A percentile compares a stretch with the other conserved stretches of the same genome.
phyloP scores from a whole-genome alignment of 305 asterid species.

The Solanum hybrid region DNA sequence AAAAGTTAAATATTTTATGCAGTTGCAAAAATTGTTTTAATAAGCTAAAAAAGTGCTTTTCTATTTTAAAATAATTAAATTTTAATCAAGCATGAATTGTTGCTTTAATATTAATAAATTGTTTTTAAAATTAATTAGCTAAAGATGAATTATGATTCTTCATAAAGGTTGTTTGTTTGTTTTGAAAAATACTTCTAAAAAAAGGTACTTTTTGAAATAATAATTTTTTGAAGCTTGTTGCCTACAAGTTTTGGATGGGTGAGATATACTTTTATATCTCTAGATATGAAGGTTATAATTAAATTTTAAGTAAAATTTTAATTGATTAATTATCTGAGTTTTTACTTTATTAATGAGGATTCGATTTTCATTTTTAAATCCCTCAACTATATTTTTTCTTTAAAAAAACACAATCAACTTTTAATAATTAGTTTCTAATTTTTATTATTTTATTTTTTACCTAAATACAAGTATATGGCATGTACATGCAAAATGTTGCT shows the following conservation, averaged over 20 bases:
- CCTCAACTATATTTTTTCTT: neutral
- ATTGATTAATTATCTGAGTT: too few species aligned
- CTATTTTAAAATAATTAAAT: neutral
- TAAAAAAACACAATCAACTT: too few species aligned
- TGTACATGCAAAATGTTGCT: neutral
- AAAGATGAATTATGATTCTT: neutral
- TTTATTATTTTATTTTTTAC: neutral
- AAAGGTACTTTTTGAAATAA: neutral
- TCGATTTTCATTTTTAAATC: too few species aligned
- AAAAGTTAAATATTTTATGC: neutral
- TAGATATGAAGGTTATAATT: too few species aligned
- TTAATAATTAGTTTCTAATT: too few species aligned
- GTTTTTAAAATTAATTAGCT: neutral
- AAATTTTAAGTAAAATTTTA: too few species aligned
- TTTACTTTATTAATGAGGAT: neutral
- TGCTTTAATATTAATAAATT: neutral
- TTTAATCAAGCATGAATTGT: neutral
- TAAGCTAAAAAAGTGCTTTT: neutral
- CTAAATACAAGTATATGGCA: neutral
- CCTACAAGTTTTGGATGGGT: neutral
- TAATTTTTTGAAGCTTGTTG: too few species aligned
- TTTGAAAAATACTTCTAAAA: neutral
- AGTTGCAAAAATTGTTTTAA: neutral
- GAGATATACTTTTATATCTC: too few species aligned
- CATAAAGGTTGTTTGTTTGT: neutral